Percentiles rank a stretch among this genome's conserved stretches.
Evolutionary conservation across 2,329 filamentous ascomycete genomes (phyloP).

Genomic region (Pseudogymnoascus sp.): DNA sequence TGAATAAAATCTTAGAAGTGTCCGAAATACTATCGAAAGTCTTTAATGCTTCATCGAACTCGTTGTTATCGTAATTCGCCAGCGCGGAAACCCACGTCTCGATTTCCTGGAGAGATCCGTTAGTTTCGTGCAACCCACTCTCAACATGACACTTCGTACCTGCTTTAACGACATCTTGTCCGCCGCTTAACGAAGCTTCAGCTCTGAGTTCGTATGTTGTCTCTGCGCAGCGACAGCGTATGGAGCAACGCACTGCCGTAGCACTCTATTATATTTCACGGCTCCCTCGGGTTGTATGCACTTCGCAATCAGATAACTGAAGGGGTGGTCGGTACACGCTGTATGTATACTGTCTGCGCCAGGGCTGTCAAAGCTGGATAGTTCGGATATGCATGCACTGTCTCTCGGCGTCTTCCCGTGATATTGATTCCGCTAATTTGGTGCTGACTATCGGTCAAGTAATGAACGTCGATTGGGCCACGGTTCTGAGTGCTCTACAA

Average conservation of each 20-base stretch:
- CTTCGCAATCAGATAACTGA: neutral
- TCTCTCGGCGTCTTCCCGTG: neutral
- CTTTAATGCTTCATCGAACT: conserved; percentile 81
- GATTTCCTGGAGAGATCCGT: conserved; percentile 60
- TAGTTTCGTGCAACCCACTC: conserved; percentile 2
- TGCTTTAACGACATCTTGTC: conserved; percentile 6
- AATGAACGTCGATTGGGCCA: conserved; percentile 7
- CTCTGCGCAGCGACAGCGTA: neutral
- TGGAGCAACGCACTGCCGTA: conserved; percentile 1
- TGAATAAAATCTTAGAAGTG: conserved; percentile 97
- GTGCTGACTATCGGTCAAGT: neutral
- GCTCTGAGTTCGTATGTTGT: neutral
- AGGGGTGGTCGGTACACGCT: neutral
- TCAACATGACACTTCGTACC: neutral
- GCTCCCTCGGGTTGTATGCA: neutral
- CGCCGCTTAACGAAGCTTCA: neutral
- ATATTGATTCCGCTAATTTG: conserved; percentile 7
- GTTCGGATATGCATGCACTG: neutral
- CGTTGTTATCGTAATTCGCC: conserved; percentile 88
- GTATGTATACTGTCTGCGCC: neutral
- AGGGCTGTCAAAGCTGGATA: conserved; percentile 1
- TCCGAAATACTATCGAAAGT: conserved; percentile 83
- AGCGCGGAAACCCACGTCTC: conserved; percentile 96
- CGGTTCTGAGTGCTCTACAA: conserved; percentile 1
- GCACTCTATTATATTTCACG: neutral